Conservation (phyloP, 208 protist species). For the Tritrichomonas foetus region DNA sequence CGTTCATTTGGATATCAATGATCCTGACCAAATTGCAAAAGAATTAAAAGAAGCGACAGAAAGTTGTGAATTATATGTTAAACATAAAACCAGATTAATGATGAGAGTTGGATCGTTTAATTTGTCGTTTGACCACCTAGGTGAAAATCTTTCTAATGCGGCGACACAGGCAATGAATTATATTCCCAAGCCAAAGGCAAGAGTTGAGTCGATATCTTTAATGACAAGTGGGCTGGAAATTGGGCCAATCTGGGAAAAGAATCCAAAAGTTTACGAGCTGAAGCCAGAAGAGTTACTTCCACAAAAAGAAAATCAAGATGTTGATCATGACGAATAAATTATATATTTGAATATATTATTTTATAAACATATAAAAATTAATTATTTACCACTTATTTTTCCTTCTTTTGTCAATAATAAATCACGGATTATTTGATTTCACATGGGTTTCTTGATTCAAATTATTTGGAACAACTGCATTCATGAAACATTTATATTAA, state of each 20-base stretch:
- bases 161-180: not conserved
- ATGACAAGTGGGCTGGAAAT: not conserved
- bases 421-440: too few species aligned
- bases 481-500: too few species aligned
- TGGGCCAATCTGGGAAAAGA: not conserved
- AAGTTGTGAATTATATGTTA: not conserved
- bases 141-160: not conserved
- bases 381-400: too few species aligned
- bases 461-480: too few species aligned
- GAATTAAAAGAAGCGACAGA: not conserved
- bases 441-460: too few species aligned
- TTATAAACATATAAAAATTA: too few species aligned
- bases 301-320: too few species aligned
- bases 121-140: not conserved
- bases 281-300: not conserved
- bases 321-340: too few species aligned
- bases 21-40: not conserved
- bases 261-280: not conserved
- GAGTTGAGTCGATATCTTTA: not conserved
- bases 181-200: not conserved
- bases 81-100: too few species aligned
- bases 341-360: too few species aligned
- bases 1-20: not conserved
- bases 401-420: too few species aligned
- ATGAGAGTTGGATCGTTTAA: conserved; percentile 1